A percentile compares a stretch with the other conserved stretches of the same genome.
Conservation (phyloP, 768 basidiomycete species). For the Rhizopogon salebrosus region DNA sequence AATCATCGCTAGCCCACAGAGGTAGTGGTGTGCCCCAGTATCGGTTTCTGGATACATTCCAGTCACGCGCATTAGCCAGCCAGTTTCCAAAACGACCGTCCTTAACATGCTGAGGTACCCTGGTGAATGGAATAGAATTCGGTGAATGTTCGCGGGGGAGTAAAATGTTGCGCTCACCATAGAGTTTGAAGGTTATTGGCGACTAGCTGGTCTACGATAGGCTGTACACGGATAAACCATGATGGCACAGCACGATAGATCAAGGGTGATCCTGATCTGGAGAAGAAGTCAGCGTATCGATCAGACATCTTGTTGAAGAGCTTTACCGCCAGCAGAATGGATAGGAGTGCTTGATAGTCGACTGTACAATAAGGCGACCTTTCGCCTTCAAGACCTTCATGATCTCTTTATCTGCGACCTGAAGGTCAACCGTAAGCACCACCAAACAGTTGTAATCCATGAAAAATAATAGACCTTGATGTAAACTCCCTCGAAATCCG, state of each 20-base stretch:
- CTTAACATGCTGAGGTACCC: conserved; percentile 89
- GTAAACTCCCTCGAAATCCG: conserved; percentile 83
- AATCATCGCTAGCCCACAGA: conserved; percentile 91
- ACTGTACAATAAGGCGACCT: conserved; percentile 83
- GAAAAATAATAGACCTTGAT: conserved; percentile 63
- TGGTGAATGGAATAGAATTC: conserved; percentile 26
- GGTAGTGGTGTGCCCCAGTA: conserved; percentile 99
- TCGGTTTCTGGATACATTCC: conserved; percentile 98
- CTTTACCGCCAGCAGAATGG: conserved; percentile 93
- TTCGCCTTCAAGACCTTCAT: conserved; percentile 86
- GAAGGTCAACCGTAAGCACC: conserved; percentile 3
- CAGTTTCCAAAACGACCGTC: conserved; percentile 95
- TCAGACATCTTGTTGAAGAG: not conserved
- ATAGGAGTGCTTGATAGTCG: conserved; percentile 84
- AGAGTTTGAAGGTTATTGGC: conserved; percentile 85
- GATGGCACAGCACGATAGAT: conserved; percentile 94
- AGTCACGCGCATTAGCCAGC: conserved; percentile 97
- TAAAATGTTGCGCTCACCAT: conserved; percentile 50
- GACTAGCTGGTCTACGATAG: conserved; percentile 81
- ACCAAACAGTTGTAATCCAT: not conserved
- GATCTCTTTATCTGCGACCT: conserved; percentile 93
- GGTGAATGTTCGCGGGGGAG: conserved; percentile 1
- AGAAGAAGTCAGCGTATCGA: not conserved
- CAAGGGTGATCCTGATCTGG: conserved; percentile 88
- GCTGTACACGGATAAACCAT: conserved; percentile 92